Percentiles rank a stretch among this genome's conserved stretches.
Conservation (phyloP, 208 protist species). For the Leishmania gerbilli region DNA sequence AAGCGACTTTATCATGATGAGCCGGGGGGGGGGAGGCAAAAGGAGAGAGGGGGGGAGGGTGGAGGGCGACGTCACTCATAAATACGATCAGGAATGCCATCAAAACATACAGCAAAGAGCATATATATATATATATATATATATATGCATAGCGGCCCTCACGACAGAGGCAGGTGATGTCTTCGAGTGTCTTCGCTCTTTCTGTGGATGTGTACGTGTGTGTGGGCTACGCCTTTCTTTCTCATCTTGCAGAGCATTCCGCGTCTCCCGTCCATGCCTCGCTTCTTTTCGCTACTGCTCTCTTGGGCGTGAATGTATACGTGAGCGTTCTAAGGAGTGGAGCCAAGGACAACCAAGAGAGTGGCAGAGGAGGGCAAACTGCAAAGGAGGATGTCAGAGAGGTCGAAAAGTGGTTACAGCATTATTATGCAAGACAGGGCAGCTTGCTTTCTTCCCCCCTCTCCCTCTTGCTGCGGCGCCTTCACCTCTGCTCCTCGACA, state of each 20-base stretch:
- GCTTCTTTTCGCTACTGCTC: neutral
- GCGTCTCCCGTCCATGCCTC: neutral
- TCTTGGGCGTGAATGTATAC: neutral
- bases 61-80: neutral
- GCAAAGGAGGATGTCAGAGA: neutral
- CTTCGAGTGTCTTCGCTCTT: neutral
- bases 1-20: neutral
- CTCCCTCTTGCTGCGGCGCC: neutral
- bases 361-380: neutral
- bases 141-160: neutral
- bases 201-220: neutral
- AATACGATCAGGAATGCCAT: neutral
- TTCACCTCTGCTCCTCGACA: neutral
- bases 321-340: neutral
- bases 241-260: neutral
- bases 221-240: neutral
- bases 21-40: neutral
- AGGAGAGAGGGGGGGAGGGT: neutral
- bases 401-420: too few relatives aligned
- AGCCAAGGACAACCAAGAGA: neutral
- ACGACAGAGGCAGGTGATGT: neutral
- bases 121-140: neutral
- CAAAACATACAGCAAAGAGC: neutral
- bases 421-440: neutral
- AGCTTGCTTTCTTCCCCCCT: neutral